phyloP scores from a whole-genome alignment of 257 asterid genomes.

The Datura wrightii region DNA sequence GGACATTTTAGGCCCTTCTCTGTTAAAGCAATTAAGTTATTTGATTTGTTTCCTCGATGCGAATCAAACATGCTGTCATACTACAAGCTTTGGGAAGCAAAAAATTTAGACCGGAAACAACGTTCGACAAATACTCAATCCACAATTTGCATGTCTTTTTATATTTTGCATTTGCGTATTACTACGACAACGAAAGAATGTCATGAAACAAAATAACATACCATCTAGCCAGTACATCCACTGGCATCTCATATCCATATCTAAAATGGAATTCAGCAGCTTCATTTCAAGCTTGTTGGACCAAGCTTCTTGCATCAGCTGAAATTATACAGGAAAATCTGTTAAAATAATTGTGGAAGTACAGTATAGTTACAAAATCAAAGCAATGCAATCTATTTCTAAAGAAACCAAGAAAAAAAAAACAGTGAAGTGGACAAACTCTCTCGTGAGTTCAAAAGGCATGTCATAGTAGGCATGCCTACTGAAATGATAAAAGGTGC shows the following conservation, averaged over 20 bases:
- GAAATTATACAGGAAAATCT: not conserved
- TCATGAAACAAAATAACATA: conserved; percentile 33
- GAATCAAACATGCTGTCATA: not conserved
- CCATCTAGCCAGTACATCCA: conserved; percentile 88
- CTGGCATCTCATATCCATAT: conserved; percentile 96
- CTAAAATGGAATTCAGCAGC: conserved; percentile 88
- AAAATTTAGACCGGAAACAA: not conserved
- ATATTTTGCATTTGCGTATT: no score
- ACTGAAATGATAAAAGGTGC: not conserved
- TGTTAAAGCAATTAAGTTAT: not conserved
- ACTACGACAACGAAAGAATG: not conserved
- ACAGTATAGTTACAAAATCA: not conserved
- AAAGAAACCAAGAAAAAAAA: not conserved
- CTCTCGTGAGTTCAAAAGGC: not conserved
- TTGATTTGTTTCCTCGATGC: not conserved
- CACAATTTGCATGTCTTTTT: not conserved
- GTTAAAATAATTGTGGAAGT: conserved; percentile 15
- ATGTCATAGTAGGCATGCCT: not conserved
- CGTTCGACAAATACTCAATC: not conserved
- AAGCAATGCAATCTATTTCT: not conserved
- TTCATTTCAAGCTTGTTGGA: conserved; percentile 92
- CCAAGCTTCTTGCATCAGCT: conserved; percentile 98
- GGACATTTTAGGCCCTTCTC: no score
- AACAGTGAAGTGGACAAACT: not conserved
- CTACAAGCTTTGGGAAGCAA: not conserved